These are phyloP conservation scores for Cyberlindnera misumaiensis DNA, from an alignment of 805 yeast genomes.

Conservation along the genomic window DNA sequence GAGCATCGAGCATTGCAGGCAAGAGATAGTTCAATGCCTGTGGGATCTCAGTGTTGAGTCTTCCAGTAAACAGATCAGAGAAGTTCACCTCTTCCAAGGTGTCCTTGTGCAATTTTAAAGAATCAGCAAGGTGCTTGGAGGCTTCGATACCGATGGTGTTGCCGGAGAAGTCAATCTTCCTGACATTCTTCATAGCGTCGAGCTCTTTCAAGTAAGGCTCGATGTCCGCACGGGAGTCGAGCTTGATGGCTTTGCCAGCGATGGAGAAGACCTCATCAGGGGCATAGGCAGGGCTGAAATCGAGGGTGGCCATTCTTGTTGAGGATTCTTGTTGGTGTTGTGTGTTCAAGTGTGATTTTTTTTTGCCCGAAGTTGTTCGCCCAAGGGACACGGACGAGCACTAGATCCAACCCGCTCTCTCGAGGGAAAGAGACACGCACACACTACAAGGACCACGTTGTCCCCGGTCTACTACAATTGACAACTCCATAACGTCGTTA, in stretches of 20 bases:
- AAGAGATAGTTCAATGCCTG: slow-evolving; percentile 66
- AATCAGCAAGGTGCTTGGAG: slow-evolving; percentile 60
- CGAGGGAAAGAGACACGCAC: too few species aligned
- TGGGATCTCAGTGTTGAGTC: slow-evolving; percentile 93
- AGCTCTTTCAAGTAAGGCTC: slow-evolving; percentile 62
- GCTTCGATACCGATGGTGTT: slow-evolving; percentile 94
- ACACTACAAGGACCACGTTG: too few species aligned
- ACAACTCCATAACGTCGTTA: neutral
- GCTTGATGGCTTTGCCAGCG: slow-evolving; percentile 69
- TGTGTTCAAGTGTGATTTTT: slow-evolving; percentile 2
- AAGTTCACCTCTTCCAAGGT: slow-evolving; percentile 66
- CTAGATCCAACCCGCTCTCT: too few species aligned
- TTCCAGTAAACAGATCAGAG: slow-evolving; percentile 91
- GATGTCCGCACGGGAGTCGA: slow-evolving; percentile 67
- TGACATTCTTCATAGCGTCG: slow-evolving; percentile 27
- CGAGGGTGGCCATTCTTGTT: slow-evolving; percentile 32
- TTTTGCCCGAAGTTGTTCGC: too few species aligned
- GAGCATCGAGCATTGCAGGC: slow-evolving; percentile 64
- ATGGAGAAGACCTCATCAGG: slow-evolving; percentile 50
- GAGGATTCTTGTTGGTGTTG: neutral
- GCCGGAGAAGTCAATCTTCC: slow-evolving; percentile 77
- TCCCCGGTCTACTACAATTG: too few species aligned
- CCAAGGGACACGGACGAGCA: too few species aligned
- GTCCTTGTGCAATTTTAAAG: slow-evolving; percentile 34
- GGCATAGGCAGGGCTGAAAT: slow-evolving; percentile 35